Percentiles rank a stretch among this genome's conserved stretches.
phyloP scores from a whole-genome alignment of 257 asterid species.

The Vinca minor region DNA sequence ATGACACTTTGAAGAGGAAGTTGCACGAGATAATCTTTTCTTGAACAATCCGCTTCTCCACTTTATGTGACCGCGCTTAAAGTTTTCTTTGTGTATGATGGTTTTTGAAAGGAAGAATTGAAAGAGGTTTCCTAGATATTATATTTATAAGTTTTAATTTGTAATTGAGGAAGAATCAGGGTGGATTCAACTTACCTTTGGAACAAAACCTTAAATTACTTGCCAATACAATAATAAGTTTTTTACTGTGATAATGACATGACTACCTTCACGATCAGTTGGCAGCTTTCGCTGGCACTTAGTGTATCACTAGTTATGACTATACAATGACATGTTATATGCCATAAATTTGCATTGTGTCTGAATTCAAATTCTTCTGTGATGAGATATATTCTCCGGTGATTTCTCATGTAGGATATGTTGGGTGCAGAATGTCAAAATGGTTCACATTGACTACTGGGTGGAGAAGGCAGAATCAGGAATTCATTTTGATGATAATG shows the following conservation, averaged over 20 bases:
- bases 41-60: not conserved
- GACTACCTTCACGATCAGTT: not conserved
- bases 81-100: not conserved
- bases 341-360: conserved; percentile 8
- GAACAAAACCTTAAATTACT: not conserved
- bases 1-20: not conserved
- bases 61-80: not conserved
- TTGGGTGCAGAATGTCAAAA: conserved; percentile 69
- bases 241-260: not conserved
- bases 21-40: not conserved
- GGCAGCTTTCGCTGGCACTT: not conserved
- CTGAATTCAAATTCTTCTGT: conserved; percentile 17
- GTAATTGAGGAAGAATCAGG: not conserved
- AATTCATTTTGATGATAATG: conserved; percentile 65
- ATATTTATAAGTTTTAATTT: not conserved
- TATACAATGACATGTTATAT: not conserved
- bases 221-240: not conserved
- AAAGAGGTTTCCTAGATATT: not conserved
- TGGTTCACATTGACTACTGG: conserved; percentile 84
- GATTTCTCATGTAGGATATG: conserved; percentile 53
- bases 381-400: conserved; percentile 31
- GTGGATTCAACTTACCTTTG: not conserved
- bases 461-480: conserved; percentile 99
- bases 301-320: not conserved
- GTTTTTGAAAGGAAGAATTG: not conserved